Evolutionary conservation across 2,329 filamentous ascomycete genomes (phyloP).

Genomic region (Stagonosporopsis tanaceti): DNA sequence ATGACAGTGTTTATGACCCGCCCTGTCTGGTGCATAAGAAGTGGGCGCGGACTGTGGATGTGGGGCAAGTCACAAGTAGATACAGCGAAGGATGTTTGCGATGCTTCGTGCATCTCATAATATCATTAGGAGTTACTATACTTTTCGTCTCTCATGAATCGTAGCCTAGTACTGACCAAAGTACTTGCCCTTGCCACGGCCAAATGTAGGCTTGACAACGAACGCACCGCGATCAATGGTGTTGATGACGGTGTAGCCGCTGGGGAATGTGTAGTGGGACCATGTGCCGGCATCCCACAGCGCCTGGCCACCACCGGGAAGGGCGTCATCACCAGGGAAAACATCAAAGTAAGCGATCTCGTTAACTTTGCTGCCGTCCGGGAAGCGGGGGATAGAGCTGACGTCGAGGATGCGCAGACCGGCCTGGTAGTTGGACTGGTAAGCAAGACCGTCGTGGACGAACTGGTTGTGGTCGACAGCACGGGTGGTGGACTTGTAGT

Average conservation of each 20-base stretch:
- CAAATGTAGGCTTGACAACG: slow-evolving; percentile 42
- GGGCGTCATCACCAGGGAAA: slow-evolving; percentile 51
- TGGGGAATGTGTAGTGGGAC: slow-evolving; percentile 51
- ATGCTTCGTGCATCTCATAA: slow-evolving; percentile 1
- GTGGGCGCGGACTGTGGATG: no score
- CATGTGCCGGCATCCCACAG: slow-evolving; percentile 54
- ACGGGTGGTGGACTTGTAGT: slow-evolving; percentile 51
- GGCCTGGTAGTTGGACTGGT: slow-evolving; percentile 56
- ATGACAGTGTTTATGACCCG: no score
- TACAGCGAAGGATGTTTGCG: neutral
- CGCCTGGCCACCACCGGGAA: slow-evolving; percentile 45
- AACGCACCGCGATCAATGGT: slow-evolving; percentile 57
- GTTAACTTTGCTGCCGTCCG: slow-evolving; percentile 49
- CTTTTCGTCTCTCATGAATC: neutral
- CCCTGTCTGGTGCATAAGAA: no score
- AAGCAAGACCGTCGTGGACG: slow-evolving; percentile 51
- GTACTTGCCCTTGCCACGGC: slow-evolving; percentile 40
- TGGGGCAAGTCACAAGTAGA: no score
- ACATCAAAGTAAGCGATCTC: slow-evolving; percentile 56
- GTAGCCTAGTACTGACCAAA: slow-evolving; percentile 25
- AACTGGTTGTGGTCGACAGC: slow-evolving; percentile 59
- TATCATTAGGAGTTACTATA: slow-evolving; percentile 12
- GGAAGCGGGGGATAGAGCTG: slow-evolving; percentile 48
- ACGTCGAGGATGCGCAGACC: slow-evolving; percentile 55
- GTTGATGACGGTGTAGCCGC: slow-evolving; percentile 57